Evolutionary conservation across 495 filamentous ascomycete genomes (phyloP).

Genomic region (Trichoderma reesei): DNA sequence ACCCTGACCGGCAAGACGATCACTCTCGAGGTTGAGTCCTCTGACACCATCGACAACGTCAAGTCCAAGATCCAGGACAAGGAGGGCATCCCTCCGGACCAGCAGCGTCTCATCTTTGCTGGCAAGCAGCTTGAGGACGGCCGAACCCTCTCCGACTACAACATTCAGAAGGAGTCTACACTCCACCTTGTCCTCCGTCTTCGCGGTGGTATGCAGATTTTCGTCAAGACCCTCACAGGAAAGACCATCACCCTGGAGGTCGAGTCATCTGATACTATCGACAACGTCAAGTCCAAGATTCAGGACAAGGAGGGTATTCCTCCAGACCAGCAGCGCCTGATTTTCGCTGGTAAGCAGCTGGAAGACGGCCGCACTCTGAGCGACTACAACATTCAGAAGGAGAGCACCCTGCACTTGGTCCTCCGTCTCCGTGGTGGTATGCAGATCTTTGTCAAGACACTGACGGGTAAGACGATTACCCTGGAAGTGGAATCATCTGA

Average conservation of each 20-base stretch:
- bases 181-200: constrained; percentile 94
- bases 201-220: constrained; percentile 99
- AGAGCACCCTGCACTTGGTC: constrained; percentile 93
- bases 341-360: constrained; percentile 85
- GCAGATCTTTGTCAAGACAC: constrained; percentile 98
- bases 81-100: constrained; percentile 90
- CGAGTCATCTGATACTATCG: constrained; percentile 83
- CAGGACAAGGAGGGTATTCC: constrained; percentile 99
- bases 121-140: constrained; percentile 92
- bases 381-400: constrained; percentile 99
- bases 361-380: constrained; percentile 81
- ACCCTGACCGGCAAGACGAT: constrained; percentile 96
- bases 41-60: constrained; percentile 94
- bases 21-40: constrained; percentile 94
- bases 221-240: constrained; percentile 67
- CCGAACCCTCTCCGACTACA: constrained; percentile 81
- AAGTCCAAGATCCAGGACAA: constrained; percentile 78
- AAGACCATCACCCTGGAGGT: constrained; percentile 94
- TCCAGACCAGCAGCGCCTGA: constrained; percentile 96
- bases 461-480: constrained; percentile 99
- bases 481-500: constrained; percentile 97
- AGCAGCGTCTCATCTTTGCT: constrained; percentile 91
- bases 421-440: constrained; percentile 92
- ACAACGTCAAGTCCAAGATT: constrained; percentile 92
- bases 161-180: constrained; percentile 97